A percentile compares a stretch with the other conserved stretches of the same genome.
These are phyloP conservation scores for Colletotrichum orchidophilum DNA, from an alignment of 2,329 filamentous ascomycete genomes.

Conservation along the genomic window DNA sequence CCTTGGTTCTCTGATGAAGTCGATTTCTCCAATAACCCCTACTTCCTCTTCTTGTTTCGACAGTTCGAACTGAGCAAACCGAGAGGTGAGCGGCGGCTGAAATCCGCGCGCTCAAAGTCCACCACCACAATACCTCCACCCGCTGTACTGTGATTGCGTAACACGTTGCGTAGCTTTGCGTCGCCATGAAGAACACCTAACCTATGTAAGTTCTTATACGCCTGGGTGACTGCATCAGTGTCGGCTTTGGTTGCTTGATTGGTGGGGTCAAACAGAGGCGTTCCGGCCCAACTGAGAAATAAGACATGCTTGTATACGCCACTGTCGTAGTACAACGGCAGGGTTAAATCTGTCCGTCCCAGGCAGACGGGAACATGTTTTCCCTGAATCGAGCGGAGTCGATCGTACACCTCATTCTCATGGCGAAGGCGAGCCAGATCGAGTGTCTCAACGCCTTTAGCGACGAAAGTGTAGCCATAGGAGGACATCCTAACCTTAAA, in stretches of 20 bases:
- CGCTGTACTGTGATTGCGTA: too few species aligned
- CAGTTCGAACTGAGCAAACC: too few species aligned
- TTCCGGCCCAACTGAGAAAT: constrained; percentile 45
- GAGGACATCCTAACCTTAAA: constrained; percentile 49
- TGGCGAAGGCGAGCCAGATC: constrained; percentile 38
- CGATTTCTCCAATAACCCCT: too few species aligned
- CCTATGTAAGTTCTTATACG: neutral
- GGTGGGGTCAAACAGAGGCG: constrained; percentile 36
- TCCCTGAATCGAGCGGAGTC: constrained; percentile 43
- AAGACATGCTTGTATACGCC: constrained; percentile 44
- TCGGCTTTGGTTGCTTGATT: constrained; percentile 27
- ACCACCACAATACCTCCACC: too few species aligned
- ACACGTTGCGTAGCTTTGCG: too few species aligned
- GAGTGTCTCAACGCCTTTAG: constrained; percentile 46
- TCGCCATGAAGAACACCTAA: too few species aligned
- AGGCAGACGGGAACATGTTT: constrained; percentile 47
- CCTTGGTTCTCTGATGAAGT: too few species aligned
- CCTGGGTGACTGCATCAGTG: constrained; percentile 16
- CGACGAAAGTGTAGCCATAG: constrained; percentile 48
- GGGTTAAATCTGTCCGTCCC: constrained; percentile 41
- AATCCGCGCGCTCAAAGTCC: too few species aligned
- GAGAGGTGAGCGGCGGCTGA: too few species aligned
- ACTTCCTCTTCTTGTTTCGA: too few species aligned
- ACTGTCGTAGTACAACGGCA: constrained; percentile 44
- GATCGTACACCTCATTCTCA: constrained; percentile 44